phyloP scores from a whole-genome alignment of 2,329 filamentous ascomycete species.

The Orbilia ellipsospora region DNA sequence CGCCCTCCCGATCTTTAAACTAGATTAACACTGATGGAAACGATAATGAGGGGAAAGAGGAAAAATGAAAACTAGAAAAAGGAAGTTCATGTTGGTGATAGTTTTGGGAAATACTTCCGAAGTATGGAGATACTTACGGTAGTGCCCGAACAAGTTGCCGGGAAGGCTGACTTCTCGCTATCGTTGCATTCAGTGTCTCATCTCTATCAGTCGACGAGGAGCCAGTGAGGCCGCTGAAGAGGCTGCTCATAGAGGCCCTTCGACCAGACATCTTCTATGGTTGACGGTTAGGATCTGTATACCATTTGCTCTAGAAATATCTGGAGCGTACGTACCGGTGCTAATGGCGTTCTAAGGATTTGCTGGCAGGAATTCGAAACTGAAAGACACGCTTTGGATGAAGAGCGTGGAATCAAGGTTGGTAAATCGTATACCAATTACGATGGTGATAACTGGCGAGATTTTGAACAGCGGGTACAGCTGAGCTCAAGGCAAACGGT shows the following conservation, averaged over 20 bases:
- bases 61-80: no score
- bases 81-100: no score
- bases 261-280: not conserved
- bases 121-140: constrained; percentile 31
- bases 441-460: no score
- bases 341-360: no score
- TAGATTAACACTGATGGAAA: not conserved
- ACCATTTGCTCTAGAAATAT: not conserved
- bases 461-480: no score
- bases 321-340: not conserved
- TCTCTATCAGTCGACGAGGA: not conserved
- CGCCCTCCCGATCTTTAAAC: constrained; percentile 28
- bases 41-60: no score
- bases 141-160: constrained; percentile 10
- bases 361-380: no score
- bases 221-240: not conserved
- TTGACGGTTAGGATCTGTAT: not conserved
- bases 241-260: not conserved
- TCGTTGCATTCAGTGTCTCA: not conserved
- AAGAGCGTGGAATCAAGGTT: no score
- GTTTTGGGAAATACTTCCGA: not conserved
- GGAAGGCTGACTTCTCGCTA: not conserved
- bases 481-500: no score
- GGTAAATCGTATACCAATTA: no score
- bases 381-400: no score